These are phyloP conservation scores for Pedinophyceae sp. DNA, from an alignment of 139 green algal genomes.

Conservation along the genomic window DNA sequence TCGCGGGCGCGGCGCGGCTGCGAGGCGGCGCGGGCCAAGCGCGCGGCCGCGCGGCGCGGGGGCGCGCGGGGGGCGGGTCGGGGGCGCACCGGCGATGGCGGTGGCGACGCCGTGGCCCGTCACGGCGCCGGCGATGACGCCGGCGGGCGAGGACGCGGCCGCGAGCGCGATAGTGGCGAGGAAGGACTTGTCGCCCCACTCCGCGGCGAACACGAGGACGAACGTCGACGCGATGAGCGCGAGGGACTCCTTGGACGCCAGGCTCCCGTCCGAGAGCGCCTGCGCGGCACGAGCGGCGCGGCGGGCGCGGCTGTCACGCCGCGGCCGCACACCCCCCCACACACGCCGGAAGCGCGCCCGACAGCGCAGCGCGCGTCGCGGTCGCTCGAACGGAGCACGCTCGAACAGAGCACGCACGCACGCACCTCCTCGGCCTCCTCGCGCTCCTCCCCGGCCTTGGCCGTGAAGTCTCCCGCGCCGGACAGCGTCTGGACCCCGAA, in stretches of 20 bases:
- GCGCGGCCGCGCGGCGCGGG: too few species aligned
- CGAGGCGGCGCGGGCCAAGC: too few species aligned
- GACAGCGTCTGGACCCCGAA: constrained; percentile 75
- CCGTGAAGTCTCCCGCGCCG: constrained; percentile 1
- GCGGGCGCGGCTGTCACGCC: too few species aligned
- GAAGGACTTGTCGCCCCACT: constrained; percentile 99
- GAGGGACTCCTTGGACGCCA: neutral
- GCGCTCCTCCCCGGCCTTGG: constrained; percentile 43
- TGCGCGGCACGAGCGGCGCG: too few species aligned
- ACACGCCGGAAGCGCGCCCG: too few species aligned
- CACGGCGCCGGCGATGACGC: constrained; percentile 57
- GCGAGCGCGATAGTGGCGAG: constrained; percentile 92
- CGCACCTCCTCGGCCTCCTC: constrained; percentile 53
- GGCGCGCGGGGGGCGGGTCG: neutral
- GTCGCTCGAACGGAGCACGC: too few species aligned
- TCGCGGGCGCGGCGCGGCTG: too few species aligned
- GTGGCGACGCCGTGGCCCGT: constrained; percentile 78
- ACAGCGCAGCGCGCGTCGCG: too few species aligned
- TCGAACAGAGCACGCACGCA: too few species aligned
- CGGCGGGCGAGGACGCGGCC: constrained; percentile 46
- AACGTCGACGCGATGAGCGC: constrained; percentile 70
- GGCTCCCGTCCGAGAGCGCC: too few species aligned
- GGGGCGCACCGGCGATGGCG: constrained; percentile 42
- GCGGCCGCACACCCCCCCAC: too few species aligned
- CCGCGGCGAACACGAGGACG: constrained; percentile 86